Percentiles rank a stretch among this genome's conserved stretches.
Conservation (phyloP, 345 rosid species). For the sweet orange (Citrus sinensis) region DVS_A1.0 CM039169.1:23239001-23239500, state of each 20-base stretch:
- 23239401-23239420: neutral
- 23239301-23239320: neutral
- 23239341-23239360: neutral
- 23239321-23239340: neutral
- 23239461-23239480: neutral
- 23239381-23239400: neutral
- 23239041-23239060: neutral
- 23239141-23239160: conserved; percentile 45
- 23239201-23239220: conserved; percentile 91
- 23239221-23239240: conserved; percentile 9
- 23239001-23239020: neutral
- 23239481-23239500: neutral
- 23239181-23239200: conserved; percentile 86
- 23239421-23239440: neutral
- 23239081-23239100: conserved; percentile 1
- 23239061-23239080: neutral
- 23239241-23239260: neutral
- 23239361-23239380: neutral
- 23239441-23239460: neutral
- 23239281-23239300: neutral
- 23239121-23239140: neutral
- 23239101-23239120: no score
- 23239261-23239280: no score
- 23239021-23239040: neutral
- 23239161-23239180: conserved; percentile 81